Conservation (phyloP, 2,329 filamentous ascomycete genomes). For the Tolypocladium amazonense region DNA sequence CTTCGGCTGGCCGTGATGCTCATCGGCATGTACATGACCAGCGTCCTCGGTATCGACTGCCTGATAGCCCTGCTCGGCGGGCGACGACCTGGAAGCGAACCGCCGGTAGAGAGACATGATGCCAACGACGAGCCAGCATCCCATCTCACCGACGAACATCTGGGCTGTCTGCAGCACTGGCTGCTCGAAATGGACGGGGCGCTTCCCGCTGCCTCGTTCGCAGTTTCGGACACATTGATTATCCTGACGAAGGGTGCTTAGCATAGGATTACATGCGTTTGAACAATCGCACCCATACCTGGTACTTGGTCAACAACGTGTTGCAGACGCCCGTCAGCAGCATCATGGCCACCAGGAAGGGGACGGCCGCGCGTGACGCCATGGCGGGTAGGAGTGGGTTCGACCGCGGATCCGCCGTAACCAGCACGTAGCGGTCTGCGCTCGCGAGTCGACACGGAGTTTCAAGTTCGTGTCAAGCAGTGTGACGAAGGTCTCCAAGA, state of each 20-base stretch:
- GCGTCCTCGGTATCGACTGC: slow-evolving; percentile 44
- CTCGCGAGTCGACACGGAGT: not conserved
- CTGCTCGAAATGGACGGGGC: slow-evolving; percentile 74
- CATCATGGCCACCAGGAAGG: slow-evolving; percentile 92
- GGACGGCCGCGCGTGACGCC: slow-evolving; percentile 62
- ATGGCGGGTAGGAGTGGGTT: slow-evolving; percentile 33
- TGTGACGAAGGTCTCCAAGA: not conserved
- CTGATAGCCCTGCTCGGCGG: slow-evolving; percentile 49
- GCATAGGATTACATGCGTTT: not conserved
- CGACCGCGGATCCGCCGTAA: not conserved
- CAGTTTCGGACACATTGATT: slow-evolving; percentile 96
- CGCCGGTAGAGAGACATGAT: slow-evolving; percentile 55
- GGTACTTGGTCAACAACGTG: slow-evolving; percentile 92
- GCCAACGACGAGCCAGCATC: slow-evolving; percentile 86
- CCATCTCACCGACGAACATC: slow-evolving; percentile 96
- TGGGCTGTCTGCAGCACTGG: slow-evolving; percentile 93
- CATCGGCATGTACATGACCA: slow-evolving; percentile 14
- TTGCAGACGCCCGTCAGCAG: slow-evolving; percentile 92
- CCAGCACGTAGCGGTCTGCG: not conserved
- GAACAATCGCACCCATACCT: slow-evolving; percentile 41
- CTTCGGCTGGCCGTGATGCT: slow-evolving; percentile 2
- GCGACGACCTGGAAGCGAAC: slow-evolving; percentile 33
- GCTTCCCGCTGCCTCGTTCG: slow-evolving; percentile 53
- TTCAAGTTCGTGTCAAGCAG: not conserved
- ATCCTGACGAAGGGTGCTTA: slow-evolving; percentile 44